Conservation (phyloP, 2,329 filamentous ascomycete genomes). For the Aspergillus sp. region DNA sequence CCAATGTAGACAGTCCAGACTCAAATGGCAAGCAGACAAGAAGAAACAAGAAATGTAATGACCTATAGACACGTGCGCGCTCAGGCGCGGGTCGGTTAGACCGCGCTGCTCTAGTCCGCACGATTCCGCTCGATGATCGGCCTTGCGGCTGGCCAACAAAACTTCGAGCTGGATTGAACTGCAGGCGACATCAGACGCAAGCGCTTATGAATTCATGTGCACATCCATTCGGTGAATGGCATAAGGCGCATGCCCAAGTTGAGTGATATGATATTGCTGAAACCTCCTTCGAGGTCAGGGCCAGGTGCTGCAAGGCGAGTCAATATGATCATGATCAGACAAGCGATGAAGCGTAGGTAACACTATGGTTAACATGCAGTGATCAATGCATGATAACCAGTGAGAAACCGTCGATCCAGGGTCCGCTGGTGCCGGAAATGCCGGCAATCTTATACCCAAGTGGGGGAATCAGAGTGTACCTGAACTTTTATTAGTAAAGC, state of each 20-base stretch:
- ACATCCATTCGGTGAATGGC: neutral
- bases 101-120: neutral
- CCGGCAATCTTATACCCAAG: conserved; percentile 87
- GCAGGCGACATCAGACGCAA: neutral
- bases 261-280: neutral
- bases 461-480: conserved; percentile 85
- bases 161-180: neutral
- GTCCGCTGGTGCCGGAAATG: conserved; percentile 75
- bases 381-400: conserved; percentile 72
- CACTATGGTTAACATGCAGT: neutral
- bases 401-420: conserved; percentile 84
- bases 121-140: neutral
- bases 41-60: neutral
- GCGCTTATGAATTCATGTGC: neutral
- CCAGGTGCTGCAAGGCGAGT: neutral
- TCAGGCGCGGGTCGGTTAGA: neutral
- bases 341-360: neutral
- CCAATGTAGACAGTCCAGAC: conserved; percentile 5
- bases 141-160: neutral
- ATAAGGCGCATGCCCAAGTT: too few relatives aligned
- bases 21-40: conserved; percentile 1
- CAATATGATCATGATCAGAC: neutral
- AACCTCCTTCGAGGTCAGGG: neutral
- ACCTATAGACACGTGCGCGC: neutral
- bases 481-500: conserved; percentile 41